Base-by-base conservation (phyloP, 192 early-diverging fungal genomes). In the Chytriomyces confervae region DNA sequence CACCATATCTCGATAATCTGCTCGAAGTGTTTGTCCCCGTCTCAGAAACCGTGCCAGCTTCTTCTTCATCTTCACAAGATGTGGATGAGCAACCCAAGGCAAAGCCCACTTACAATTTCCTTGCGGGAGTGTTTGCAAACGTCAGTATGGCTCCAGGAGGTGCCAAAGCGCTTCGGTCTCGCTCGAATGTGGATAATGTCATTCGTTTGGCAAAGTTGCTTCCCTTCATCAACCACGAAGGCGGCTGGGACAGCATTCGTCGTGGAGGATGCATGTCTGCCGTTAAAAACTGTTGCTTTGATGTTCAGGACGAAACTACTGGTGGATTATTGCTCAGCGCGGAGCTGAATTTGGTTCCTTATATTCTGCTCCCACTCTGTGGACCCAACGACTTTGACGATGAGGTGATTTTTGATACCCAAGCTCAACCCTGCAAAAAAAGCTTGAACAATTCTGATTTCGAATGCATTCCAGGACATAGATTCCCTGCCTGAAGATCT, bases 51-150 rank as follows among this genome's bases (percentile, higher is more conserved):
- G 29, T 36, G 2, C 29, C 96, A 60, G 89, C 92, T 8, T 98
- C 96, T 87, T 88, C 92, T 69, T 50, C 63, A 13, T 20, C 36
- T 13, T 13, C 27, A 2, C 50, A 50, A 5, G 7, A 57, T 9
- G 61, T 24, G 16, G 50, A 20, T 27, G 46, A 74, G 43, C 44
- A 61, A 18, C 61, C 72, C 11, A 61, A 74, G 11, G 61, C 72
- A 18, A 74, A 74, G 11, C 61, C 72, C 1, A 87, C 89, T 29
- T 97, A 85, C 77, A 83, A 94, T 53, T 97, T 95, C 70, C 88
- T 99, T 76, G 93, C 93, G 36, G 94, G 93, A 50, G 96, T 98
- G 10, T 97, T 99, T 86, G 95, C 95, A 16, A 95, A 97, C 60
- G 78, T 97, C 43, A 90, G 95, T 5, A 86, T 81, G 50, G 65